Evolutionary conservation across 2,329 filamentous ascomycete species (phyloP), one percentile per base, ranked within the genome.

Genomic region (Talaromyces sp.): DNA sequence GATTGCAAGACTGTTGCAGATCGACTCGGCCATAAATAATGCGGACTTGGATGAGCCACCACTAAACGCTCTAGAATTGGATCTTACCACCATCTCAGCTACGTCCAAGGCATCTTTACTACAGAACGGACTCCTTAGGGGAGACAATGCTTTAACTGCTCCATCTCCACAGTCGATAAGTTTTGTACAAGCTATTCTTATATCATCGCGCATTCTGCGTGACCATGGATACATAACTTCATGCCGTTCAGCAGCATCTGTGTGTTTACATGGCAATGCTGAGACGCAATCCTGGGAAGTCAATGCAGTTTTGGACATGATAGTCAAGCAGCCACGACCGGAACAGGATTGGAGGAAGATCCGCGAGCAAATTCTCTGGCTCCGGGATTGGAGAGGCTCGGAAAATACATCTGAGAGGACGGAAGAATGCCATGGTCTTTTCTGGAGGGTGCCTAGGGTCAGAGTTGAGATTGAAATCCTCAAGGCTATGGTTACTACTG

Each of bases 381-480:
- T 89, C 6, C 85, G 84, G 77, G 81, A 83, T 68, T 89, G 87
- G 87, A 83, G 82, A 27, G 77, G 78, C 54, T 68, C 70, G 25
- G 53, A 63, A 17, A 65, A 66, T 19, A 62, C 69, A 15, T 73
- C 60, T 19, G 66, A 68, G 58, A 67, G 72, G 25, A 67, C 73
- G 56, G 74, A 71, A 40, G 69, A 75, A 25, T 81, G 80, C 31
- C 75, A 76, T 67, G 80, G 80, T 19, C 69, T 82, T 40, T 81
- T 82, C 60, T 85, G 85, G 64, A 81, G 80, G 69, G 76, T 88
- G 51, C 73, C 80, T 22, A 76, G 76, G 49, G 76, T 78, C n/a
- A 73, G 74, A 1, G 73, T 88, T 53, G 87, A 89, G 69, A 81
- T 76, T 10, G 85, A 88, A 70, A 80, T 88, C 53, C 71, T 89